These are phyloP conservation scores for Jimgerdemannia lactiflua DNA, from an alignment of 192 early-diverging fungal genomes.

Conservation along the genomic window DNA sequence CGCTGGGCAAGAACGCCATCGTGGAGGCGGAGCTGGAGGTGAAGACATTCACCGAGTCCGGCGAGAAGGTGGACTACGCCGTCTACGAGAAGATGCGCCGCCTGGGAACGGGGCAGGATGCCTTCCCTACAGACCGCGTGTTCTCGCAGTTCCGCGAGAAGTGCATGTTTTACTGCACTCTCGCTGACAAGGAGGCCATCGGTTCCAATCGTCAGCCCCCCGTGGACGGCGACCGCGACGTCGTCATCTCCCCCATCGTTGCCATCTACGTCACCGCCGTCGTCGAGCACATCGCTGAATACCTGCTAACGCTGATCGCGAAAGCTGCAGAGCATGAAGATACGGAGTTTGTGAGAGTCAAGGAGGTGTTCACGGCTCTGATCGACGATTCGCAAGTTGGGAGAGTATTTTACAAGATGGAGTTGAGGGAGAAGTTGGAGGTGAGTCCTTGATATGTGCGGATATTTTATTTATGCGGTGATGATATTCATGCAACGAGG, in stretches of 20 bases:
- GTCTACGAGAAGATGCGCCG: conserved; percentile 30
- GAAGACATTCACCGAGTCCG: conserved; percentile 51
- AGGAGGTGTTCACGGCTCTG: conserved; percentile 48
- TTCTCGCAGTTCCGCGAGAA: conserved; percentile 49
- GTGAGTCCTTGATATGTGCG: conserved; percentile 13
- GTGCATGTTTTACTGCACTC: conserved; percentile 51
- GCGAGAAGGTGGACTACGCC: conserved; percentile 36
- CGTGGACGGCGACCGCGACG: conserved; percentile 1
- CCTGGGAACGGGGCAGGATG: conserved; percentile 4
- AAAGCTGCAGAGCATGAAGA: conserved; percentile 48
- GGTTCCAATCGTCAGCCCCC: conserved; percentile 8
- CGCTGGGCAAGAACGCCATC: conserved; percentile 57
- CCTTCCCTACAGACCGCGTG: conserved; percentile 25
- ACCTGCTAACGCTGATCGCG: conserved; percentile 44
- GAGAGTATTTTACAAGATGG: conserved; percentile 44
- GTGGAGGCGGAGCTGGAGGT: conserved; percentile 58
- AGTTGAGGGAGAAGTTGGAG: conserved; percentile 45
- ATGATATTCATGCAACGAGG: too few relatives aligned
- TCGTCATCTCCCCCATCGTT: conserved; percentile 30
- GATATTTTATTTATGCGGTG: too few relatives aligned
- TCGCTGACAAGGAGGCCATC: conserved; percentile 41
- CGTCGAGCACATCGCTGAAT: conserved; percentile 56
- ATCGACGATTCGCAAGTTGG: conserved; percentile 52
- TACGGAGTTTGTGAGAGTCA: conserved; percentile 44
- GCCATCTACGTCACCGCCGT: conserved; percentile 61